These are phyloP conservation scores for Exophiala phaeomuriformis DNA, from an alignment of 2,329 filamentous ascomycete genomes.

Conservation along the genomic window DNA sequence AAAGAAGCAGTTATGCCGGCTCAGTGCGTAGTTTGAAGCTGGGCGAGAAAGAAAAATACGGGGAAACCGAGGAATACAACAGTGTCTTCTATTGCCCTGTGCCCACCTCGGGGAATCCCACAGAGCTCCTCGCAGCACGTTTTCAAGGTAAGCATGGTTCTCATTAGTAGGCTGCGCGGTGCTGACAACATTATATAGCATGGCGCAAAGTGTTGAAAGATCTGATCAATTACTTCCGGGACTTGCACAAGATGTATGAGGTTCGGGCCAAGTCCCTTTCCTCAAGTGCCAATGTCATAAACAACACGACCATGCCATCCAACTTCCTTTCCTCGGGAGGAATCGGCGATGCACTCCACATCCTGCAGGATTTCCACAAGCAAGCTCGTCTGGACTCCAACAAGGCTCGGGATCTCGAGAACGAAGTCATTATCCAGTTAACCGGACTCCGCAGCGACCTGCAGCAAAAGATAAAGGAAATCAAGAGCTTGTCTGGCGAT, in stretches of 20 bases:
- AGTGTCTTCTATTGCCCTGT: slow-evolving; percentile 87
- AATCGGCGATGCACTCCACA: slow-evolving; percentile 76
- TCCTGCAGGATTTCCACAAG: slow-evolving; percentile 76
- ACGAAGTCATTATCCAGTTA: slow-evolving; percentile 81
- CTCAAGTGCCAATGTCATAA: slow-evolving; percentile 76
- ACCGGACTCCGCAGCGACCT: slow-evolving; percentile 81
- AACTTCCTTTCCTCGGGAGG: slow-evolving; percentile 73
- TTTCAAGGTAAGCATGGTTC: slow-evolving; percentile 64
- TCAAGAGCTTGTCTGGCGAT: slow-evolving; percentile 84
- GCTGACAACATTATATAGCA: slow-evolving; percentile 45
- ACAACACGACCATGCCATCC: slow-evolving; percentile 67
- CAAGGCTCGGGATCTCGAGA: slow-evolving; percentile 84
- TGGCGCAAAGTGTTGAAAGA: slow-evolving; percentile 96
- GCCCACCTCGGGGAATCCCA: slow-evolving; percentile 78
- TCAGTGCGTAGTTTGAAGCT: slow-evolving; percentile 75
- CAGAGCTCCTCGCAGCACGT: slow-evolving; percentile 74
- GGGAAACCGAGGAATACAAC: slow-evolving; percentile 62
- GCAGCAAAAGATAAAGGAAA: slow-evolving; percentile 96
- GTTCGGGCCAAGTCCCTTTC: slow-evolving; percentile 70
- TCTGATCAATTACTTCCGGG: slow-evolving; percentile 85
- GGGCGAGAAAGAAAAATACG: slow-evolving; percentile 53
- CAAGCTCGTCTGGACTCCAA: slow-evolving; percentile 70
- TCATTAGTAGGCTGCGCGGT: background rate
- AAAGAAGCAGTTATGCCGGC: slow-evolving; percentile 72
- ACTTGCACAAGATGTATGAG: slow-evolving; percentile 85